Evolutionary conservation across 75 land plant species (phyloP), one percentile per base, ranked within the genome.

Genomic region (Cunninghamia lanceolata): DNA sequence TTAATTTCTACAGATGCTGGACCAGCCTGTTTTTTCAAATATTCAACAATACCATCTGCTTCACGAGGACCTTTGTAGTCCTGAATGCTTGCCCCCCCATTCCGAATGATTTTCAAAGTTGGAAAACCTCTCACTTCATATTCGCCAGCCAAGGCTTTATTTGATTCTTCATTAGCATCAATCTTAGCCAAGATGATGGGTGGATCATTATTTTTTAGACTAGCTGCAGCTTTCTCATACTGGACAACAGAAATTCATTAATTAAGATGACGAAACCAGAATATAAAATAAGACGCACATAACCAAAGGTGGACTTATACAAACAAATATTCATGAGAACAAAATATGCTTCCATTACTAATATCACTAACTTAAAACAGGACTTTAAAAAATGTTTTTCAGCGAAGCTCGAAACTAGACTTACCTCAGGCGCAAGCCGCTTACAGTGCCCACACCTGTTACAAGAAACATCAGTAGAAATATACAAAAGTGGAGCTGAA

Each of bases 381-480:
- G 30, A 17, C 40, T 74, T 39, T 19, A 38, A 85, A 50, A 34
- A 16, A 35, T 85, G 30, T 84, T 45, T 15, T 21, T 9, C 38
- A 39, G 10, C 1, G 25, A 34, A 40, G 50, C 19, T 75, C 35
- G 8, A 47, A 82, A 19, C 34, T 46, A 30, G 71, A 39, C 28
- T 83, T 89, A 97, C 99, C 99, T 97, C 98, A 17, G 99, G 98
- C 82, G 95, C 96, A 66, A 97, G 92, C 0, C 88, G 88, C 89
- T 97, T 96, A 85, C 99, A 97, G 85, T 96, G 96, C 3, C 94
- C 98, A 88, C 99, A 97, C 99, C 99, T 96, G 90, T 81, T 21
- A 87, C 28, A 85, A 73, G 9, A 73, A 85, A 85, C 38, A 68
- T 63, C 68, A 63, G 68, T 63, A 7, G 4, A 63, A 34, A 73